Percentiles rank a stretch among this genome's conserved stretches.
Evolutionary conservation across 2,329 filamentous ascomycete species (phyloP).

Genomic region (Coleophoma crateriformis): DNA sequence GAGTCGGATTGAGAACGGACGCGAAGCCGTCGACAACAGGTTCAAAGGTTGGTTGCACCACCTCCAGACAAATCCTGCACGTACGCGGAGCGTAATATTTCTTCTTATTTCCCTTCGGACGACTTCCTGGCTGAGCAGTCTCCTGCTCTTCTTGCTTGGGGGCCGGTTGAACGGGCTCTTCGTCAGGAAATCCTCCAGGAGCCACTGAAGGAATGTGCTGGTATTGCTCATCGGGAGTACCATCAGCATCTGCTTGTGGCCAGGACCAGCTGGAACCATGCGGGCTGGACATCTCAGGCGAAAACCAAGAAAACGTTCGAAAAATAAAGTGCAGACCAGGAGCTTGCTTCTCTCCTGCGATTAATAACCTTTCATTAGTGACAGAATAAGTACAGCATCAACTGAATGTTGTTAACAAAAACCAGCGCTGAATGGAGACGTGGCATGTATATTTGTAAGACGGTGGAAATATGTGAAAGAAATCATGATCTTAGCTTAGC

Average conservation of each 20-base stretch:
- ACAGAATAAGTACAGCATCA: background rate
- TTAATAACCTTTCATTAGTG: background rate
- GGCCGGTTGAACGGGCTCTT: slow-evolving; percentile 2
- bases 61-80: slow-evolving; percentile 87
- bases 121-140: slow-evolving; percentile 14
- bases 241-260: slow-evolving; percentile 6
- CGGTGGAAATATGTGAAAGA: background rate
- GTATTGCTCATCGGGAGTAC: too few species aligned
- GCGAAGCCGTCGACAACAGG: slow-evolving; percentile 46
- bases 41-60: slow-evolving; percentile 53
- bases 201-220: background rate
- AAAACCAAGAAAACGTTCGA: background rate
- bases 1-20: slow-evolving; percentile 47
- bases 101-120: slow-evolving; percentile 18
- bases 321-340: background rate
- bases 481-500: background rate
- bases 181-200: slow-evolving; percentile 9
- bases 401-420: background rate
- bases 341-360: background rate
- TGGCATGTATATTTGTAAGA: background rate
- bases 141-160: slow-evolving; percentile 17
- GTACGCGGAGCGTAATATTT: slow-evolving; percentile 64
- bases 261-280: slow-evolving; percentile 14
- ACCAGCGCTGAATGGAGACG: background rate
- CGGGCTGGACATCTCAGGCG: background rate